A percentile compares a stretch with the other conserved stretches of the same genome.
phyloP scores from a whole-genome alignment of 306 rosid species.

The Clitoria ternatea region DNA sequence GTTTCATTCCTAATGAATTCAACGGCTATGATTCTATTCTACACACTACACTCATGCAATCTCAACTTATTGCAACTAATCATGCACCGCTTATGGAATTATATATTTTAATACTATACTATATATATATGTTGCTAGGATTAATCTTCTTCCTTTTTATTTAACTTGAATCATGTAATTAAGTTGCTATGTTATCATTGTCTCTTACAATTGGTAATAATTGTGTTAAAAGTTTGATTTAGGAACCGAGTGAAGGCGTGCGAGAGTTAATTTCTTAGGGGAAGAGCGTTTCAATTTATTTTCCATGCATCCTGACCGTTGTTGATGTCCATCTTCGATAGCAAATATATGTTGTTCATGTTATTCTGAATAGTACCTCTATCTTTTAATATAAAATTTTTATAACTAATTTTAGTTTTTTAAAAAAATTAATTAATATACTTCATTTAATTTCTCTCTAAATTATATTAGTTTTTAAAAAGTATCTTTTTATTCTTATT shows the following conservation, averaged over 20 bases:
- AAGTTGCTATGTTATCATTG: not conserved
- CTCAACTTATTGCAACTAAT: conserved; percentile 5
- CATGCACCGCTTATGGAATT: conserved; percentile 13
- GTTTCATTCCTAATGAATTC: not conserved
- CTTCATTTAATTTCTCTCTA: too few species aligned
- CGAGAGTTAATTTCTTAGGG: not conserved
- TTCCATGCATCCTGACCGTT: too few species aligned
- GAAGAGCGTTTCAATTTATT: too few species aligned
- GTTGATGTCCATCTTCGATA: too few species aligned
- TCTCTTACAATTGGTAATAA: not conserved
- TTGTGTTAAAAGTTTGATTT: not conserved
- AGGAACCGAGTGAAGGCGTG: not conserved
- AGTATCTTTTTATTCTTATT: too few species aligned
- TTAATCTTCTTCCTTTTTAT: not conserved
- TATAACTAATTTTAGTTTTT: too few species aligned
- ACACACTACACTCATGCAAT: not conserved
- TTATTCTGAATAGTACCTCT: too few species aligned
- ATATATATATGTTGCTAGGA: not conserved
- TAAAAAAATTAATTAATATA: too few species aligned
- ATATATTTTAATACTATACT: too few species aligned
- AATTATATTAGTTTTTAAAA: too few species aligned
- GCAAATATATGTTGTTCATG: too few species aligned
- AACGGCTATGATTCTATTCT: conserved; percentile 40
- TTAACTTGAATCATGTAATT: not conserved
- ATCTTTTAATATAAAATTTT: too few species aligned